These are phyloP conservation scores for Botrytis squamosa DNA, from an alignment of 2,329 filamentous ascomycete species.

Conservation along the genomic window DNA sequence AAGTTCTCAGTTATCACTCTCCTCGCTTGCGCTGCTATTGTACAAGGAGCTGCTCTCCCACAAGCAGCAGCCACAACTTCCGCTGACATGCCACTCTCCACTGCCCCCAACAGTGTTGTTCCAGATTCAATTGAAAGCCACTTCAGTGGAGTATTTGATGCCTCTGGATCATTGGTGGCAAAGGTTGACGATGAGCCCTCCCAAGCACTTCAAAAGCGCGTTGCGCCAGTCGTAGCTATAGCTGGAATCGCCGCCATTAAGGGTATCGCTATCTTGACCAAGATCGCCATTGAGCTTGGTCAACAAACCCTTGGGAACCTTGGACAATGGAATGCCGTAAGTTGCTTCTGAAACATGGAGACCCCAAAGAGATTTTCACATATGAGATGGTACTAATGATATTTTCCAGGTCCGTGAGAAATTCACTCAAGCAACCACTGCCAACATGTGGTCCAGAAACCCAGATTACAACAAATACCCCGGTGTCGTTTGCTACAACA, in stretches of 20 bases:
- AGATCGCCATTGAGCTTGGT: not conserved
- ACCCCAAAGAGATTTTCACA: too few relatives aligned
- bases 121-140: not conserved
- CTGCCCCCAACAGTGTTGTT: not conserved
- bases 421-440: not conserved
- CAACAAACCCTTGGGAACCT: fast-evolving
- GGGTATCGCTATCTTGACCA: not conserved
- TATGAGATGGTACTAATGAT: not conserved
- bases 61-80: too few relatives aligned
- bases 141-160: not conserved
- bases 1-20: not conserved
- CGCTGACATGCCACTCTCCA: not conserved
- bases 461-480: not conserved
- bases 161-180: not conserved
- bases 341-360: not conserved
- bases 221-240: not conserved
- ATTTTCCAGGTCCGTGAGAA: not conserved
- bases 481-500: not conserved
- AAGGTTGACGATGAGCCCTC: not conserved
- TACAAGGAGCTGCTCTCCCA: not conserved
- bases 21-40: not conserved
- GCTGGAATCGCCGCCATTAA: not conserved
- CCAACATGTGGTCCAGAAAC: not conserved
- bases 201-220: not conserved
- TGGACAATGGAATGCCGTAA: not conserved